Conservation (phyloP, 1,139 yeast genomes). For the Candida glucosophila region DNA sequence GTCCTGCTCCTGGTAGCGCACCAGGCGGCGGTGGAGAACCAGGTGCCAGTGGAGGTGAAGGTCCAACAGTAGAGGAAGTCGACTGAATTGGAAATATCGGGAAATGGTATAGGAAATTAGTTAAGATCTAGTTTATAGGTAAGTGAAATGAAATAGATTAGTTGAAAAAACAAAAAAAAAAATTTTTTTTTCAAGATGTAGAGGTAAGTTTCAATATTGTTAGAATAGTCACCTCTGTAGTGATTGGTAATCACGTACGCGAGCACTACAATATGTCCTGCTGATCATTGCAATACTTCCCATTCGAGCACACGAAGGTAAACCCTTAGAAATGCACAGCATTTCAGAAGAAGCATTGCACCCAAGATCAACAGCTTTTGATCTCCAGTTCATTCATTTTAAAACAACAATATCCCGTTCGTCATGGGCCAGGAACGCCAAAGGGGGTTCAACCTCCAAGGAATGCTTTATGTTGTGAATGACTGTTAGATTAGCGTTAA, state of each 20-base stretch:
- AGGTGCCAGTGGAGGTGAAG: slow-evolving; percentile 32
- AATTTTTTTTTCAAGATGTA: no score
- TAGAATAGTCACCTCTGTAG: no score
- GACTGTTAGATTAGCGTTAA: slow-evolving; percentile 69
- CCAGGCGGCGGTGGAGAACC: slow-evolving; percentile 30
- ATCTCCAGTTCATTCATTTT: slow-evolving; percentile 56
- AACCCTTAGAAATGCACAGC: slow-evolving; percentile 52
- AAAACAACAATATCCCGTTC: slow-evolving; percentile 48
- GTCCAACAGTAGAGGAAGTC: slow-evolving; percentile 71
- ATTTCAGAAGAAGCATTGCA: slow-evolving; percentile 62
- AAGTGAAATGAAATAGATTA: slow-evolving; percentile 11
- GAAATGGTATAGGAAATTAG: background rate
- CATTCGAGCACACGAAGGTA: slow-evolving; percentile 84
- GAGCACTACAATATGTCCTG: slow-evolving; percentile 47
- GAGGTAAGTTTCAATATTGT: no score
- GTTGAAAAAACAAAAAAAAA: no score
- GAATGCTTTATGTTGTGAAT: slow-evolving; percentile 58
- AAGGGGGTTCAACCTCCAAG: slow-evolving; percentile 71
- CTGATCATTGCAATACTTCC: slow-evolving; percentile 72
- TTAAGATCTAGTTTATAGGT: background rate
- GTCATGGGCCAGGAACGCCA: slow-evolving; percentile 75
- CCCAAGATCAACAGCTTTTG: slow-evolving; percentile 66
- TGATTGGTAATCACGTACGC: no score
- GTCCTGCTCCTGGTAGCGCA: slow-evolving; percentile 32
- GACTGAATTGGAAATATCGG: slow-evolving; percentile 26